Evolutionary conservation across 805 yeast genomes (phyloP), one percentile per base, ranked within the genome.

Genomic region (Wickerhamiella nectarea): DNA sequence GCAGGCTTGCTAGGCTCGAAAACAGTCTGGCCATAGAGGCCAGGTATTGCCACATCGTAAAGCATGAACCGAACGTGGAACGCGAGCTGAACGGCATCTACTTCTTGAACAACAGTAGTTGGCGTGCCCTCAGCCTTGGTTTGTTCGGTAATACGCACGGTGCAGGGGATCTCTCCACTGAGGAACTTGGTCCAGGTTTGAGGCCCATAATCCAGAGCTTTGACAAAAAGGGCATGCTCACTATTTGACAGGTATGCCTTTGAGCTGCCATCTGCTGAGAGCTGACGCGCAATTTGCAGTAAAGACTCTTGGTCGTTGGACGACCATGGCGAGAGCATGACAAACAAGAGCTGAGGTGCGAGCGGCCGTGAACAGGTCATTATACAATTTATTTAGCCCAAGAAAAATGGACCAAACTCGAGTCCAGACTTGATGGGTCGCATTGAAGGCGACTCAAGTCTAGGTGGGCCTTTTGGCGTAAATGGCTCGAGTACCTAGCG

Each of bases 61-160:
- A 65, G 56, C 70, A 65, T 65, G 41, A 61, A 64, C 17, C 70
- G 49, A 8, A 66, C 61, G 26, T 65, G 56, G 38, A 63, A 56
- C 31, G 68, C 64, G 36, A 64, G 49, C 24, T 51, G 50, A 10
- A 60, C 50, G 10, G 60, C 48, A 43, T 65, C 67, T 10, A 63
- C 43, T n/a, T 50, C 51, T 1, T 47, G 40, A 4, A 43, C 31
- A 7, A 42, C 19, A n/a, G 38, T 36, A 22, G 20, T 21, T 2
- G 43, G 36, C n/a, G 47, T n/a, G n/a, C 41, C 47, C 1, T 46
- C 50, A 8, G 44, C 36, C 14, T 34, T 34, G 6, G 43, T 15
- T 8, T 28, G 29, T 20, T 48, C 46, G 7, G 43, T 24, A 15
- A 47, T 35, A 12, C 47, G 54, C 26, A 59, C 46, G 44, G 49